These are phyloP conservation scores for Monoraphidium neglectum DNA, from an alignment of 139 green algal species.

Conservation along the genomic window DNA sequence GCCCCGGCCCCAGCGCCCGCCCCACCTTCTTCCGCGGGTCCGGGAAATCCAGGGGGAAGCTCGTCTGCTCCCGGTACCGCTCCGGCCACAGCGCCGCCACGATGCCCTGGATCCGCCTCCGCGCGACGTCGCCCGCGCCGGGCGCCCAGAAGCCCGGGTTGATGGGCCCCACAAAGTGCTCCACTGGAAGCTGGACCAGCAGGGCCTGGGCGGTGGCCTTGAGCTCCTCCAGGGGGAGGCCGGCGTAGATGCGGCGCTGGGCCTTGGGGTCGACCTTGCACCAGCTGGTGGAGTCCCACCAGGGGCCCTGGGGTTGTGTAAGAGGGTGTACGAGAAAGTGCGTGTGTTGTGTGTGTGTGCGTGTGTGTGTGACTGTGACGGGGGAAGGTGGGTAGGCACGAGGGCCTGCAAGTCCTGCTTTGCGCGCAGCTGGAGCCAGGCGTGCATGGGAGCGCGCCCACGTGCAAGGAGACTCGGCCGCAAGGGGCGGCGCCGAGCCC, in stretches of 20 bases:
- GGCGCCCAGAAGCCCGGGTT: slow-evolving; percentile 14
- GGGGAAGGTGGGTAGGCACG: background rate
- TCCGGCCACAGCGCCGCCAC: slow-evolving; percentile 16
- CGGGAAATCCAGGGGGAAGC: slow-evolving; percentile 16
- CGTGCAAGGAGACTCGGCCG: too few species aligned
- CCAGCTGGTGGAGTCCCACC: slow-evolving; percentile 25
- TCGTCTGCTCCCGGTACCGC: background rate
- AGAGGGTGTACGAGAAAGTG: background rate
- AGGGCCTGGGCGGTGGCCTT: background rate
- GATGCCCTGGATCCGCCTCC: slow-evolving; percentile 10
- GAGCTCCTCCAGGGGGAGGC: background rate
- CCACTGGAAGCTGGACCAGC: slow-evolving; percentile 27
- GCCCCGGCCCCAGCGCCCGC: background rate
- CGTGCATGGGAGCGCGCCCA: too few species aligned
- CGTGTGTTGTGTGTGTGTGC: too few species aligned
- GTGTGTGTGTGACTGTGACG: too few species aligned
- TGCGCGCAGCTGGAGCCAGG: too few species aligned
- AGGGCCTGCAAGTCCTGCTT: too few species aligned
- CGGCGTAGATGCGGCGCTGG: background rate
- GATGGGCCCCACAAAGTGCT: background rate
- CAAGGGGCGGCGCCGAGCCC: too few species aligned
- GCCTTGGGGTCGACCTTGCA: slow-evolving; percentile 11
- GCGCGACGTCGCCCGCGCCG: background rate
- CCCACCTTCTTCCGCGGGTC: slow-evolving; percentile 15
- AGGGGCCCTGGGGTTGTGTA: slow-evolving; percentile 21